Percentiles rank a stretch among this genome's conserved stretches.
These are phyloP conservation scores for Scenedesmus sp. DNA, from an alignment of 163 green algal genomes.

Conservation along the genomic window DNA sequence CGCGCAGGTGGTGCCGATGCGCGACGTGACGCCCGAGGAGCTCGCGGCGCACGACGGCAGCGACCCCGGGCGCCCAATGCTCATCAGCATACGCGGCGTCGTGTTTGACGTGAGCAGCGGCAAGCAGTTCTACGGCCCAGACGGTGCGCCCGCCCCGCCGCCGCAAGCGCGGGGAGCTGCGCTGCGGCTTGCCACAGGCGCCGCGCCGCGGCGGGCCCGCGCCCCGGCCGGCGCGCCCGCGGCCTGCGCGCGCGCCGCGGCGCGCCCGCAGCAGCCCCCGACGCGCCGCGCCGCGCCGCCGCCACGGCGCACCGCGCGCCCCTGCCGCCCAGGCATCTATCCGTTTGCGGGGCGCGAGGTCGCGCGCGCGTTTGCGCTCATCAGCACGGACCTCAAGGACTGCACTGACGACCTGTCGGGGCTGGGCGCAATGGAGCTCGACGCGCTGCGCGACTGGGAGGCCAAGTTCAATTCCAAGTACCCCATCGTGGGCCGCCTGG, in stretches of 20 bases:
- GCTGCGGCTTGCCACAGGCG: too few relatives aligned
- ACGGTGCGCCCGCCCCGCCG: slow-evolving; percentile 62
- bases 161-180: too few relatives aligned
- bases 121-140: slow-evolving; percentile 84
- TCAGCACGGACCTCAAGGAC: slow-evolving; percentile 81
- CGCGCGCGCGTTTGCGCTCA: slow-evolving; percentile 84
- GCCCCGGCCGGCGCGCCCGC: too few relatives aligned
- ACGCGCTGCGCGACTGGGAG: slow-evolving; percentile 84
- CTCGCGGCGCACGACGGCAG: slow-evolving; percentile 75
- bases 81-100: slow-evolving; percentile 79
- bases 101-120: slow-evolving; percentile 88
- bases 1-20: slow-evolving; percentile 73
- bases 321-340: slow-evolving; percentile 69
- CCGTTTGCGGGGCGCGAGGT: slow-evolving; percentile 89
- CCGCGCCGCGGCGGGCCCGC: too few relatives aligned
- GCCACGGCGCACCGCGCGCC: too few relatives aligned
- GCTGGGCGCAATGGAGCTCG: slow-evolving; percentile 67
- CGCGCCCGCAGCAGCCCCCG: too few relatives aligned
- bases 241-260: too few relatives aligned
- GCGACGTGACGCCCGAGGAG: slow-evolving; percentile 73
- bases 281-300: too few relatives aligned
- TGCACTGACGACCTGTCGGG: slow-evolving; percentile 79
- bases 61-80: slow-evolving; percentile 72
- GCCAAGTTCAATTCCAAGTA: slow-evolving; percentile 81
- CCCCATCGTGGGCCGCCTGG: slow-evolving; percentile 18